Base-by-base conservation (phyloP, 371 early-diverging fungal species). In the Modicella reniformis region DNA sequence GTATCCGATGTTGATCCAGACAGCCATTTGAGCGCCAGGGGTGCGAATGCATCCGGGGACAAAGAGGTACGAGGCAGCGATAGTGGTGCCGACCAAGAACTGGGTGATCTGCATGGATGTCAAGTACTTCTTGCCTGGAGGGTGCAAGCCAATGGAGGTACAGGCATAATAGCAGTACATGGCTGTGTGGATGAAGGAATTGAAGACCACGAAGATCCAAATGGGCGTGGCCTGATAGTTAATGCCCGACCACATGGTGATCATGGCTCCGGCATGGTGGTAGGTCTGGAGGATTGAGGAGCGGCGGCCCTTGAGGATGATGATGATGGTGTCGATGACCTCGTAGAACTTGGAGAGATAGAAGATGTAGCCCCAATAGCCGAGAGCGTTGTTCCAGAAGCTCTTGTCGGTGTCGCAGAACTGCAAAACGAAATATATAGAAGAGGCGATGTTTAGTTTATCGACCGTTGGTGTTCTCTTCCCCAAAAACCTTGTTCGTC, bases 271-370 rank as follows among this genome's bases (percentile, higher is more conserved):
- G 25, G 93, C 87, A 72, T 95, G 96, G 75, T 95, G 96, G 77
- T 94, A 95, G 59, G 91, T 91, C 81, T 95, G 96, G 68, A 95
- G 85, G 32, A 91, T 87, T 37, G 92, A 92, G 0, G 92, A 87
- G 49, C 87, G 89, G 55, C 92, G 90, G 44, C 91, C 94, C 82
- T 95, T 95, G 68, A 88, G 65, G 56, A 95, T 81, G 66, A 95
- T 92, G 73, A 95, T 94, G 59, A 89, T 86, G 44, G 95, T 95
- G 81, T 95, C 95, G 65, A 95, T 82, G 59, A 95, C 87, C 82
- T 95, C 95, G 83, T 94, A 95, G 77, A 88, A 93, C 84, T 95
- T 95, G 71, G 91, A 91, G 59, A 94, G 87, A 83, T 94, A 94
- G 81, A 94, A 95, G 67, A 92, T 75, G 72, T 91, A 95, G 29